phyloP scores from a whole-genome alignment of 2,329 filamentous ascomycete genomes.

The Exophiala dermatitidis region DNA sequence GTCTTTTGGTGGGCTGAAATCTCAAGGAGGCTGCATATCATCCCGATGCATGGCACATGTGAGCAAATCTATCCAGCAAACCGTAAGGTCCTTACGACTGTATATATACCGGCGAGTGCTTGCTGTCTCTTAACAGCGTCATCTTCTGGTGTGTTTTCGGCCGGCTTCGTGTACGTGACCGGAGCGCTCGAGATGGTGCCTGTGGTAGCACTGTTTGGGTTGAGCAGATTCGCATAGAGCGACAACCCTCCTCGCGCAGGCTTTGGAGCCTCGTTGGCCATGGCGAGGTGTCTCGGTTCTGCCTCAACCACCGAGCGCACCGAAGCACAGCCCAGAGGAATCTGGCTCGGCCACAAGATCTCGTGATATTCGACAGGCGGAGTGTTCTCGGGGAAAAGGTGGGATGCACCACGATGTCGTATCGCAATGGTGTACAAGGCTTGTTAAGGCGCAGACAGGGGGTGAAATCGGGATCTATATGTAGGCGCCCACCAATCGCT shows the following conservation, averaged over 20 bases:
- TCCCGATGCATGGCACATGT: slow-evolving; percentile 34
- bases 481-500: neutral
- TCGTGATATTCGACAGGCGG: slow-evolving; percentile 9
- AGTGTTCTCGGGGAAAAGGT: slow-evolving; percentile 11
- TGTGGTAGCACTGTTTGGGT: slow-evolving; percentile 43
- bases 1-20: slow-evolving; percentile 80
- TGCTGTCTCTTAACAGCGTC: slow-evolving; percentile 58
- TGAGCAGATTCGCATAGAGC: slow-evolving; percentile 77
- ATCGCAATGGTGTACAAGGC: neutral
- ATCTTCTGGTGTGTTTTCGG: slow-evolving; percentile 43
- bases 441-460: neutral
- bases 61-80: slow-evolving; percentile 40
- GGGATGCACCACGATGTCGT: too few species aligned
- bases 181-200: slow-evolving; percentile 69
- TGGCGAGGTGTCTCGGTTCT: neutral
- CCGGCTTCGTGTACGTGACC: slow-evolving; percentile 59
- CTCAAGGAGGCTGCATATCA: slow-evolving; percentile 56
- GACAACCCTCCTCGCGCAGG: slow-evolving; percentile 40
- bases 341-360: neutral
- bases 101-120: slow-evolving; percentile 55
- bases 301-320: neutral
- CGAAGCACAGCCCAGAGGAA: neutral
- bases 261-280: slow-evolving; percentile 20
- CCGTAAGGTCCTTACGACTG: slow-evolving; percentile 29
- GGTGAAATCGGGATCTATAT: neutral